These are phyloP conservation scores for Echium plantagineum DNA, from an alignment of 257 asterid species.

Conservation along the genomic window DNA sequence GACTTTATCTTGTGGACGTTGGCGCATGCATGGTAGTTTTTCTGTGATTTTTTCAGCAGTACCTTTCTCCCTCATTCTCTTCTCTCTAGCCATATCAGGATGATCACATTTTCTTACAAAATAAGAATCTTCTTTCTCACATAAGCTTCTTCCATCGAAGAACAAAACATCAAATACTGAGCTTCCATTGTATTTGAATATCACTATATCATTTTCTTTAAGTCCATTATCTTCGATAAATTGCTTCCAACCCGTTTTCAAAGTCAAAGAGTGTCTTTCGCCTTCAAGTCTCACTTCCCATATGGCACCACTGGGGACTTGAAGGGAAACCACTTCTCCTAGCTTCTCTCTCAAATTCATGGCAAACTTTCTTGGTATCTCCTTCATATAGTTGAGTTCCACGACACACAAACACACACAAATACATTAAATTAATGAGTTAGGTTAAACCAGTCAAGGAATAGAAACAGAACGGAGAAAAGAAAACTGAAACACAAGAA, in stretches of 20 bases:
- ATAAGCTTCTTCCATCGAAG: conserved; percentile 18
- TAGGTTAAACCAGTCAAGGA: too few relatives aligned
- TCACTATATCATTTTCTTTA: conserved; percentile 15
- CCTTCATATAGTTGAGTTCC: conserved; percentile 11
- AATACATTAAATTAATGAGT: too few relatives aligned
- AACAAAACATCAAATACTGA: conserved; percentile 20
- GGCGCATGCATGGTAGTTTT: too few relatives aligned
- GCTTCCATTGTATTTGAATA: conserved; percentile 17
- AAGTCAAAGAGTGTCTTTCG: conserved; percentile 7
- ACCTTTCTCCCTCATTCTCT: conserved; percentile 5
- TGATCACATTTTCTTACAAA: conserved; percentile 24
- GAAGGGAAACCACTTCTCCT: conserved; percentile 18
- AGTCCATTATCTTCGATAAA: conserved; percentile 26
- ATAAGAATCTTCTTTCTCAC: conserved; percentile 31
- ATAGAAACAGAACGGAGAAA: too few relatives aligned
- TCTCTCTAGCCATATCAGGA: conserved; percentile 3
- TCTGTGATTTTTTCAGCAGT: not conserved
- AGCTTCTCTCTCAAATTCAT: conserved; percentile 20
- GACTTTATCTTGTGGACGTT: not conserved
- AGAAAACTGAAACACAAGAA: too few relatives aligned
- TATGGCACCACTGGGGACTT: conserved; percentile 25
- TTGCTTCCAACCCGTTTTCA: conserved; percentile 25
- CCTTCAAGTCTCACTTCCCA: conserved; percentile 18
- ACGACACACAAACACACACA: not conserved
- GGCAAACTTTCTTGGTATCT: conserved; percentile 25